Base-by-base conservation (phyloP, 148 eudicot genomes). In the Fagopyrum esculentum region DNA sequence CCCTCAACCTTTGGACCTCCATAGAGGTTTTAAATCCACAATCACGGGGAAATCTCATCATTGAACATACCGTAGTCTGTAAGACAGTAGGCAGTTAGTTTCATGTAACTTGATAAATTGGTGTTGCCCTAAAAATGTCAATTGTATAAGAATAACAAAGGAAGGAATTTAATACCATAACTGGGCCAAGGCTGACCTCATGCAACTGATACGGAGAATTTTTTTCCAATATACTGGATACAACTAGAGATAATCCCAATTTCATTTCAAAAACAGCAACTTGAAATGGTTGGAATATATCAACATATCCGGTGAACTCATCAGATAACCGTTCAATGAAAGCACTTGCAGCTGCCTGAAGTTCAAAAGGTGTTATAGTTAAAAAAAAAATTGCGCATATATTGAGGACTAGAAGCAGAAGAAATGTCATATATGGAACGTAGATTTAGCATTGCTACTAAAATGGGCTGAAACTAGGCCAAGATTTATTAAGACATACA, bases 251-350 rank as follows among this genome's bases (percentile, higher is more conserved):
- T 74, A 92, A 66, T 43, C 99, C 99, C 60, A 96, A 73, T 77
- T 92, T 96, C 86, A 96, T 89, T 79, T 96, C 99, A 76, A 88
- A 96, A 47, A 96, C 70, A 70, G 99, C 97, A 83, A 90, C 90
- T 78, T 88, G 97, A 77, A 96, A 84, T 17, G 99, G 99, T 81
- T 92, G 93, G 75, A 87, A 78, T 43, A 96, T 80, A 85, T 96
- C 99, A 29, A 61, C 73, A 74, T 90, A 92, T 35, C 81, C 84
- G 16, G 85, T 70, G 75, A 86, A 92, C 80, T 87, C 98, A 69
- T 76, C 84, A 10, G 99, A 88, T 74, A 96, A 87, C 46, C 83
- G 85, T 35, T 89, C 86, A 78, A 96, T 81, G 81, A 92, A 92
- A 52, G 84, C 19, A 64, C 82, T 83, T 16, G 93, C 87, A 52